phyloP scores from a whole-genome alignment of 179 eudicot genomes.

The Nepenthes alata region DNA sequence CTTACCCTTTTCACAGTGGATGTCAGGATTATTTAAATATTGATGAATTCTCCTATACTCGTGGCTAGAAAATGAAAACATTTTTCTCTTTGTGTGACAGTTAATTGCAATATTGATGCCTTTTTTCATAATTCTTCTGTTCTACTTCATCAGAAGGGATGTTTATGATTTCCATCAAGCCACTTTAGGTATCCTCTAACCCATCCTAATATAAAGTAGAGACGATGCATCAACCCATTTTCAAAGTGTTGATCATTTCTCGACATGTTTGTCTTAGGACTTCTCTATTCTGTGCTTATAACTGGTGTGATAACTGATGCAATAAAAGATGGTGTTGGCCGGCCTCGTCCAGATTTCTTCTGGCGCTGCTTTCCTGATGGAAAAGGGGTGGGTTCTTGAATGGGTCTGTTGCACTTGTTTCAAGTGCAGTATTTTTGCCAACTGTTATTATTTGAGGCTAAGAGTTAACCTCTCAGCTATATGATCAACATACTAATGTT shows the following conservation, averaged over 20 bases:
- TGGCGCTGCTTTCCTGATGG: slow-evolving; percentile 98
- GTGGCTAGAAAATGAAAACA: background rate
- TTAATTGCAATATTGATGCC: slow-evolving; percentile 62
- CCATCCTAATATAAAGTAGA: background rate
- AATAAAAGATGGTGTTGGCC: slow-evolving; percentile 85
- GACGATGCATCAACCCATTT: background rate
- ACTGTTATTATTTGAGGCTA: slow-evolving; percentile 4
- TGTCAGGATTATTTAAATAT: background rate
- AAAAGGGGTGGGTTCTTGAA: slow-evolving; percentile 36
- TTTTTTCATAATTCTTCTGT: slow-evolving; percentile 42
- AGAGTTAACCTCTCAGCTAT: background rate
- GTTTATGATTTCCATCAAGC: slow-evolving; percentile 94
- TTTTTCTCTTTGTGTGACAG: slow-evolving; percentile 24
- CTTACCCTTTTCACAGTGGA: background rate
- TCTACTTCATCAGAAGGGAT: slow-evolving; percentile 64
- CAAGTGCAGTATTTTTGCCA: background rate
- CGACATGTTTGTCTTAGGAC: slow-evolving; percentile 31
- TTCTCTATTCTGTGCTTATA: slow-evolving; percentile 64
- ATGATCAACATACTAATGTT: slow-evolving; percentile 5
- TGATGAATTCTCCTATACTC: background rate
- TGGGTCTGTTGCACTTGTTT: slow-evolving; percentile 5
- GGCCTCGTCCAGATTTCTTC: slow-evolving; percentile 96
- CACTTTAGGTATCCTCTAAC: slow-evolving; percentile 41
- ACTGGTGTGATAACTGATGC: slow-evolving; percentile 86
- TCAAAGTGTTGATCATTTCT: background rate